These are phyloP conservation scores for Medakamo hakoo DNA, from an alignment of 139 green algal species.

Conservation along the genomic window DNA sequence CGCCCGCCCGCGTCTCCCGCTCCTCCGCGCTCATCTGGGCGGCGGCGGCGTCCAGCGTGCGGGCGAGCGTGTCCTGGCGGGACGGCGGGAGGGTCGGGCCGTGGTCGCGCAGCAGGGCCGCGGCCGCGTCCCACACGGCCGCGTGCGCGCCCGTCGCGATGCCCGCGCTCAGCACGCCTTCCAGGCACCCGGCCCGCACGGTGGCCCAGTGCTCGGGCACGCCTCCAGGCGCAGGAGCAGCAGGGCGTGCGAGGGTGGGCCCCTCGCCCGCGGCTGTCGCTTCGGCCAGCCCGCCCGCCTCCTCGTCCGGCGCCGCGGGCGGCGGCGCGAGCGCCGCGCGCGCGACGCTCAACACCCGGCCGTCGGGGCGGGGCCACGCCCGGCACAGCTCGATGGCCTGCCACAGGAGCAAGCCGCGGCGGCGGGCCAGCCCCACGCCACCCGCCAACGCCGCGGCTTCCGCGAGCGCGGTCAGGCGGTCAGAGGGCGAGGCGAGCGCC, in stretches of 20 bases:
- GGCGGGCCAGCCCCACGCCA: conserved; percentile 32
- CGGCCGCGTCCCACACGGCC: conserved; percentile 57
- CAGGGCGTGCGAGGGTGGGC: conserved; percentile 6
- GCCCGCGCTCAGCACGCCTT: conserved; percentile 25
- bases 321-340: neutral
- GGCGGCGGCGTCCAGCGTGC: conserved; percentile 28
- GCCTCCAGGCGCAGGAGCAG: conserved; percentile 5
- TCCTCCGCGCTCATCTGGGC: conserved; percentile 22
- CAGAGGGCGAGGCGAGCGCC: conserved; percentile 22
- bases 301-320: too few relatives aligned
- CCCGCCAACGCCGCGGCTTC: conserved; percentile 45
- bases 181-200: conserved; percentile 25
- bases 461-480: conserved; percentile 33
- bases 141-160: conserved; percentile 28
- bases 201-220: conserved; percentile 8
- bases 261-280: conserved; percentile 7
- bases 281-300: too few relatives aligned
- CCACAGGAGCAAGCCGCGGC: conserved; percentile 58
- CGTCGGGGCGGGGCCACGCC: neutral
- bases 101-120: conserved; percentile 40
- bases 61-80: conserved; percentile 32
- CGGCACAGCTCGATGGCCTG: conserved; percentile 39
- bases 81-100: conserved; percentile 22
- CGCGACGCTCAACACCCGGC: neutral
- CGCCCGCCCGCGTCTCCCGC: conserved; percentile 3